phyloP scores from a whole-genome alignment of 2,329 filamentous ascomycete species.

The Ascochyta rabiei region DNA sequence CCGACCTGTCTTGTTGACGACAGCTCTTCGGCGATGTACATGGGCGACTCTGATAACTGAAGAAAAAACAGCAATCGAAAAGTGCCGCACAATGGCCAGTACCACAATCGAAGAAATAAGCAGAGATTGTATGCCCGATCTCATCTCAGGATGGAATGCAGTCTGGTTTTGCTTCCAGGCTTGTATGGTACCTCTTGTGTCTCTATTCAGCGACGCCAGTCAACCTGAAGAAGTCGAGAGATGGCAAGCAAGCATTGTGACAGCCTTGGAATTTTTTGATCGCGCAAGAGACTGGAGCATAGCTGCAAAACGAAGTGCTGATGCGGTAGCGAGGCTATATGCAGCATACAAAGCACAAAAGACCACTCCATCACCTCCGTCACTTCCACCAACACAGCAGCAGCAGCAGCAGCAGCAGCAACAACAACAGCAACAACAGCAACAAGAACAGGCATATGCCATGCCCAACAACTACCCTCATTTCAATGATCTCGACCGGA shows the following conservation, averaged over 20 bases:
- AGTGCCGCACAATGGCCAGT: constrained; percentile 71
- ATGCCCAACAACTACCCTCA: constrained; percentile 23
- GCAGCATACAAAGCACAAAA: constrained; percentile 47
- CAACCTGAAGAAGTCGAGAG: constrained; percentile 48
- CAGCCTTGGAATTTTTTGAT: constrained; percentile 51
- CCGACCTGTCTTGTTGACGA: constrained; percentile 71
- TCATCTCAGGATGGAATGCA: constrained; percentile 81
- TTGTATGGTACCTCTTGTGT: constrained; percentile 77
- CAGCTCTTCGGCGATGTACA: constrained; percentile 61
- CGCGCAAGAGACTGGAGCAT: constrained; percentile 53
- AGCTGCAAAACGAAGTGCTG: constrained; percentile 51
- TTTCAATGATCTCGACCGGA: not conserved
- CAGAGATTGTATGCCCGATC: constrained; percentile 71
- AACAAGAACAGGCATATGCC: constrained; percentile 20
- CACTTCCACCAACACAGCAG: constrained; percentile 13
- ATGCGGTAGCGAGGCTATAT: constrained; percentile 51
- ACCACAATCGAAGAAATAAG: constrained; percentile 76
- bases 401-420: constrained; percentile 8
- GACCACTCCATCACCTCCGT: constrained; percentile 18
- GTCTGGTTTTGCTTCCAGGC: constrained; percentile 85
- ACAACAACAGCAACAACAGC: not conserved
- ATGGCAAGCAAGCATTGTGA: constrained; percentile 52
- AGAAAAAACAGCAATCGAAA: constrained; percentile 70
- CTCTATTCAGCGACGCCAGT: constrained; percentile 70
- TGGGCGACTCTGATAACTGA: constrained; percentile 62